Evolutionary conservation across 768 basidiomycete genomes (phyloP), one percentile per base, ranked within the genome.

Genomic region (Mrakia frigida): DNA sequence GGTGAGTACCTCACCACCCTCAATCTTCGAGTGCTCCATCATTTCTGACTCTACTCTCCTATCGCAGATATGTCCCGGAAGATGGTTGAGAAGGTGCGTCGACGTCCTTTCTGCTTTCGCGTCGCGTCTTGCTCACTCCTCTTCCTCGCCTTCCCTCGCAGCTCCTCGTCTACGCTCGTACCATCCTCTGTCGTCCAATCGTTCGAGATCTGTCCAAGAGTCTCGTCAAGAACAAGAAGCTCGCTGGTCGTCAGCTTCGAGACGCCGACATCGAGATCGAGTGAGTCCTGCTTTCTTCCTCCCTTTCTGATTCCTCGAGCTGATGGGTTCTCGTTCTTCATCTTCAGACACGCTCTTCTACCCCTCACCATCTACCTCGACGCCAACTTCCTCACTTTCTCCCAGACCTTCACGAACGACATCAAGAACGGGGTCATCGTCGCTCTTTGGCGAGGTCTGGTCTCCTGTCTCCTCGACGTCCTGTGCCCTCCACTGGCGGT

Each of bases 241-340:
- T n/a, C 23, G 6, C 56, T 28, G 56, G 56, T 28, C 56, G 56
- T 28, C 56, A 56, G n/a, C 56, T 56, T 28, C 23, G 25, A n/a
- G 56, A 56, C 56, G n/a, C 56, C 23, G 56, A 56, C 56, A 56
- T n/a, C 56, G 56, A 56, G 56, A 56, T 56, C 25, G 56, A 56
- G 56, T 56, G 56, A 25, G 56, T 56, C 56, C 13, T 2, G 11
- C n/a, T 14, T 56, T 28, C 3, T 28, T 1, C n/a, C 7, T 56
- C n/a, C 56, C 4, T 28, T 28, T 2, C 5, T 56, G n/a, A n/a
- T n/a, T 25, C 11, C 1, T n/a, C 25, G 25, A 25, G 5, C 56
- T 28, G 6, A n/a, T 11, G 0, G 9, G 4, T 28, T 25, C 7
- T 2, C n/a, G 1, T 56, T 28, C 56, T 25, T 28, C 13, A n/a